These are phyloP conservation scores for Phlyctochytrium bullatum DNA, from an alignment of 192 early-diverging fungal species.

Conservation along the genomic window DNA sequence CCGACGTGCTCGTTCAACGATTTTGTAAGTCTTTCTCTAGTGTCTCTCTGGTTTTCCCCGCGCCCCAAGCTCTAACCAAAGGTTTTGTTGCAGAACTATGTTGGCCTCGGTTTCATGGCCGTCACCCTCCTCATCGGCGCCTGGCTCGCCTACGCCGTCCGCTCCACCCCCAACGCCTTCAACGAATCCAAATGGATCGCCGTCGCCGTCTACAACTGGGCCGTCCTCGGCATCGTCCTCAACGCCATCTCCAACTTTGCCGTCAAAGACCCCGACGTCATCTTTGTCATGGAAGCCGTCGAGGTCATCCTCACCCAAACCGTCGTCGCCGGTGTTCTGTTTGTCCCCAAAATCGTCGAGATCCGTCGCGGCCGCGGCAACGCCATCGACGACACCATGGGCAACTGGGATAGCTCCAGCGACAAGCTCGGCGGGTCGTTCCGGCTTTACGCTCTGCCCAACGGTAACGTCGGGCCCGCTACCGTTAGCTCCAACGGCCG, in stretches of 20 bases:
- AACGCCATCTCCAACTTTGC: conserved; percentile 5
- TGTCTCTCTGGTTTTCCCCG: too few relatives aligned
- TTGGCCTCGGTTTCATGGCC: neutral
- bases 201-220: conserved; percentile 4
- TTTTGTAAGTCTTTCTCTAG: too few relatives aligned
- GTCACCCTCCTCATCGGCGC: conserved; percentile 1
- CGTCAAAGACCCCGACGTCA: conserved; percentile 3
- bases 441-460: too few relatives aligned
- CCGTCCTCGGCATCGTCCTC: conserved; percentile 4
- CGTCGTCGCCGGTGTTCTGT: neutral
- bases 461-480: too few relatives aligned
- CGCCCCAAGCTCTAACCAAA: too few relatives aligned
- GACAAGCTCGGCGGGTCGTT: too few relatives aligned
- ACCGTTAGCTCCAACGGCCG: too few relatives aligned
- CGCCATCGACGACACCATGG: too few relatives aligned
- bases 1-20: neutral
- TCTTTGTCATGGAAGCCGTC: conserved; percentile 8
- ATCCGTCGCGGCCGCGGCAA: too few relatives aligned
- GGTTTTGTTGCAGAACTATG: neutral
- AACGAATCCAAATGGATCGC: conserved; percentile 18
- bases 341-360: too few relatives aligned
- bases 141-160: conserved; percentile 1
- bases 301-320: conserved; percentile 6
- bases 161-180: conserved; percentile 9
- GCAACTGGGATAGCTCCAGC: too few relatives aligned